Percentiles rank a stretch among this genome's conserved stretches.
phyloP scores from a whole-genome alignment of 192 early-diverging fungal genomes.

The Fimicolochytrium jonesii region DNA sequence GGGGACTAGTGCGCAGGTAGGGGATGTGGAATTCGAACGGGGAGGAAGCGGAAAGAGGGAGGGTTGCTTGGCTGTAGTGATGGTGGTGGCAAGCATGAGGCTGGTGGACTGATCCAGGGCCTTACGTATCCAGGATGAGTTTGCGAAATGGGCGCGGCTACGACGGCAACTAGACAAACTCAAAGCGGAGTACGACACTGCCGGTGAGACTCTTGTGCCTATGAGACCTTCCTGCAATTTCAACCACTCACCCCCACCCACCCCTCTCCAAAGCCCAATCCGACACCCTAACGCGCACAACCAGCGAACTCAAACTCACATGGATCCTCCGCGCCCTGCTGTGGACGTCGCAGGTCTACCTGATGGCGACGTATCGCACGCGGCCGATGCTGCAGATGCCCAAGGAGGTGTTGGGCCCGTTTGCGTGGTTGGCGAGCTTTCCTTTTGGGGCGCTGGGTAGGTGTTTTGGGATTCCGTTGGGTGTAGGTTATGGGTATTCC shows the following conservation, averaged over 20 bases:
- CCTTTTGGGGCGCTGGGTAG: constrained; percentile 69
- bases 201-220: constrained; percentile 40
- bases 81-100: neutral
- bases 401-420: constrained; percentile 72
- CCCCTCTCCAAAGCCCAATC: constrained; percentile 34
- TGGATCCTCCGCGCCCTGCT: constrained; percentile 61
- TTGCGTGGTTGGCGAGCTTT: constrained; percentile 58
- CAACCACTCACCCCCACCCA: neutral
- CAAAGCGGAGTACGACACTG: constrained; percentile 64
- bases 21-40: neutral
- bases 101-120: neutral
- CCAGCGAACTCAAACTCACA: constrained; percentile 77
- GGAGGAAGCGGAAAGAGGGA: too few relatives aligned
- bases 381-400: constrained; percentile 74
- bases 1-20: constrained; percentile 24
- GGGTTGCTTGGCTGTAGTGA: neutral
- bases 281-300: constrained; percentile 59
- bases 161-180: constrained; percentile 72
- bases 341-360: constrained; percentile 56
- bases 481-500: neutral
- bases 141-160: constrained; percentile 89
- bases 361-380: constrained; percentile 66
- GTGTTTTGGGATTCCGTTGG: neutral
- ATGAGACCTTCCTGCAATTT: neutral
- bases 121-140: constrained; percentile 65